phyloP scores from a whole-genome alignment of 371 early-diverging fungal genomes.

The Coemansia sp. region DNA sequence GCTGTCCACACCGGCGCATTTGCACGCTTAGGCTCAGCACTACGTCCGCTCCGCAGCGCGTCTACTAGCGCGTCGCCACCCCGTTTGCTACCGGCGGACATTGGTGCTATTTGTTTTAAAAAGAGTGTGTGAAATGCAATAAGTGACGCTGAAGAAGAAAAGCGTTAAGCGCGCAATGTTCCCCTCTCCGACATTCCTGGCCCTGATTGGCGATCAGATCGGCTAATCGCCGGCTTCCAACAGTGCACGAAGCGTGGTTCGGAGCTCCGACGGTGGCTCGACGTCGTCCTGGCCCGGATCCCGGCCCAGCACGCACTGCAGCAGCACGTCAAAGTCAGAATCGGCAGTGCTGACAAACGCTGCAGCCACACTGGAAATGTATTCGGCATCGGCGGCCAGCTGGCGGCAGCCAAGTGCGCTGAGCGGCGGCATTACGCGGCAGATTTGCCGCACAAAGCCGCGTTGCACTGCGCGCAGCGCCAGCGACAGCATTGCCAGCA shows the following conservation, averaged over 20 bases:
- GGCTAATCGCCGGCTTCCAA: no score
- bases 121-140: no score
- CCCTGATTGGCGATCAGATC: no score
- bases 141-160: no score
- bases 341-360: constrained; percentile 21
- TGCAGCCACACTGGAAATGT: constrained; percentile 38
- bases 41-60: constrained; percentile 1
- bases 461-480: constrained; percentile 25
- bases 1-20: background rate
- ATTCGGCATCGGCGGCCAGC: constrained; percentile 44
- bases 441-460: constrained; percentile 17
- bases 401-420: constrained; percentile 30
- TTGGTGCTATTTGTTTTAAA: background rate
- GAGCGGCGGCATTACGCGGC: constrained; percentile 32
- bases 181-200: no score
- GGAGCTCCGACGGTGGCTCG: background rate
- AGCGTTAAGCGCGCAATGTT: no score
- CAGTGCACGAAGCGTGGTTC: background rate
- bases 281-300: background rate
- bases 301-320: background rate
- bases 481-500: constrained; percentile 31
- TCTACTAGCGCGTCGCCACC: constrained; percentile 2
- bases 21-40: background rate
- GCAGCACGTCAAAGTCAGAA: constrained; percentile 25
- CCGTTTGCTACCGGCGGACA: constrained; percentile 7